Conservation (phyloP, 345 rosid genomes). For the Adansonia digitata region DNA sequence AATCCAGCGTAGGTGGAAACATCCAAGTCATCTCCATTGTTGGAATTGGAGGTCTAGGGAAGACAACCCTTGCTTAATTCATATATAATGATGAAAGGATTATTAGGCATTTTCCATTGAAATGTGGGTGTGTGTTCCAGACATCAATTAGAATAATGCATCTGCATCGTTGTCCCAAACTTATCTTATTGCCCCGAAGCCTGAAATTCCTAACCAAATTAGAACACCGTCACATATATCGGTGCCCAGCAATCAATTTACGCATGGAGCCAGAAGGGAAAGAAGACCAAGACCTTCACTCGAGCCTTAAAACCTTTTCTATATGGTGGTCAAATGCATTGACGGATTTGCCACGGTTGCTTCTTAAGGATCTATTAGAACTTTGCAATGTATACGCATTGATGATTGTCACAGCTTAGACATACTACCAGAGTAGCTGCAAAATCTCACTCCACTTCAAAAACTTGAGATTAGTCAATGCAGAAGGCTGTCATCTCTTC, state of each 20-base stretch:
- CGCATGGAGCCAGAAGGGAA: background rate
- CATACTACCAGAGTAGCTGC: background rate
- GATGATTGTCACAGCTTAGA: background rate
- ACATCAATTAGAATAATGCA: background rate
- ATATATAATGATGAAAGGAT: too few species aligned
- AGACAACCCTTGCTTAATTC: too few species aligned
- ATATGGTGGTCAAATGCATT: background rate
- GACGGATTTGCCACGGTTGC: background rate
- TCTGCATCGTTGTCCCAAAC: background rate
- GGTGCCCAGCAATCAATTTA: background rate
- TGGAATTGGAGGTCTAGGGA: too few species aligned
- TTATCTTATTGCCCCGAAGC: background rate
- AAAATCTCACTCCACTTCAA: background rate
- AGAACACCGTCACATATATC: background rate
- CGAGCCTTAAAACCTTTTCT: background rate
- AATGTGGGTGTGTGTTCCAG: too few species aligned
- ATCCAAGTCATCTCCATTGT: too few species aligned
- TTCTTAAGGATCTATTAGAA: background rate
- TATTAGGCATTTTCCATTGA: too few species aligned
- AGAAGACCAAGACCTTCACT: background rate
- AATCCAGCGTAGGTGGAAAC: too few species aligned
- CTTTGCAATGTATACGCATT: background rate
- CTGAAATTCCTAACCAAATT: background rate
- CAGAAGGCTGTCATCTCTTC: background rate
- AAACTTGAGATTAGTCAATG: background rate